Conservation (phyloP, 2,329 filamentous ascomycete species). For the Alternaria longipes region DNA sequence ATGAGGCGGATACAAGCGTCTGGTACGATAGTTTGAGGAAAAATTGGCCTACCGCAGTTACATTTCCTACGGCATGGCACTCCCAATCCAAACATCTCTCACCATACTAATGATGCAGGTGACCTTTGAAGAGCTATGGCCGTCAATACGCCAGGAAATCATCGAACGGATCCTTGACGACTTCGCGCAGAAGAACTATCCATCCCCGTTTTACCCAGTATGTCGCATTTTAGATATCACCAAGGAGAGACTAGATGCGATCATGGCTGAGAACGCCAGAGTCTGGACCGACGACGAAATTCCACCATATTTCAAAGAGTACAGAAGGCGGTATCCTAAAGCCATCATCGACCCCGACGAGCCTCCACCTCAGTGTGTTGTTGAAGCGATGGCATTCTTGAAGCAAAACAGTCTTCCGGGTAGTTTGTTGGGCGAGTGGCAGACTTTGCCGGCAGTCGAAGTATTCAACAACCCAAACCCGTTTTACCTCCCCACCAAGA, state of each 20-base stretch:
- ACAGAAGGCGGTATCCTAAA: constrained; percentile 16
- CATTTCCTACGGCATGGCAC: constrained; percentile 6
- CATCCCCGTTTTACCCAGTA: constrained; percentile 16
- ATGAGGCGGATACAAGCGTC: background rate
- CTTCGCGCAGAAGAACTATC: constrained; percentile 4
- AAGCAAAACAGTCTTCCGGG: constrained; percentile 28
- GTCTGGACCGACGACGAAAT: constrained; percentile 18
- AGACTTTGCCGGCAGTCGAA: constrained; percentile 17
- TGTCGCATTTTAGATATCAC: constrained; percentile 22
- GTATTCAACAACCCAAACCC: constrained; percentile 13
- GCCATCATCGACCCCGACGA: constrained; percentile 28
- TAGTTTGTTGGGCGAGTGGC: constrained; percentile 26
- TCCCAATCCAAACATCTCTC: background rate
- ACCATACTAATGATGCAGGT: constrained; percentile 15
- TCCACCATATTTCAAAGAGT: constrained; percentile 15
- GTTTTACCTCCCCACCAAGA: background rate
- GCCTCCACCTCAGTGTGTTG: constrained; percentile 21
- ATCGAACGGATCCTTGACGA: constrained; percentile 28
- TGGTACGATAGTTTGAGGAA: constrained; percentile 25
- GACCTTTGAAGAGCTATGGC: constrained; percentile 24
- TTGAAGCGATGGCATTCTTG: constrained; percentile 26
- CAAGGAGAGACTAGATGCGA: constrained; percentile 3
- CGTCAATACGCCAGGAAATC: constrained; percentile 30
- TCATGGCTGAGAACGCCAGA: constrained; percentile 19
- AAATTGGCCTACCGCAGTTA: background rate